Evolutionary conservation across 1,284 basidiomycete genomes (phyloP).

Genomic region (Pseudozyma sp.): DNA sequence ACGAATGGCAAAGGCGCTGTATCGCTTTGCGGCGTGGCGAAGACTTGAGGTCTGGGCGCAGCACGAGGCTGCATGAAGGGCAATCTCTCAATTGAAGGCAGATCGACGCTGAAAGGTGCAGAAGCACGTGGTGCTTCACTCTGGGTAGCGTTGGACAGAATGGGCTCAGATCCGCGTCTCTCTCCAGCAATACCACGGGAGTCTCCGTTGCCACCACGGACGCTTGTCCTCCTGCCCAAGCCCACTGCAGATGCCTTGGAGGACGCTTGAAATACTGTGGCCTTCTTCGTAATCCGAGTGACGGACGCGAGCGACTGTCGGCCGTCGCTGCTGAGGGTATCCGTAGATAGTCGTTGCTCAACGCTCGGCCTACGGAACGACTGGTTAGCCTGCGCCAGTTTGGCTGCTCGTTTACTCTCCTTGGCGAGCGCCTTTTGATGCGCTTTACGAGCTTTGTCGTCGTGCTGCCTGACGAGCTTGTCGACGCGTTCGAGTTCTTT

Average conservation of each 20-base stretch:
- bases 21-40: neutral
- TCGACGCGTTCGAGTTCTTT: constrained; percentile 50
- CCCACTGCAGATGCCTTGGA: constrained; percentile 10
- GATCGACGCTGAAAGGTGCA: constrained; percentile 18
- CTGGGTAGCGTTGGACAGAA: neutral
- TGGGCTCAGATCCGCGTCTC: constrained; percentile 19
- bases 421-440: constrained; percentile 32
- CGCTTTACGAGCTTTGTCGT: constrained; percentile 41
- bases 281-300: constrained; percentile 7
- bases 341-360: constrained; percentile 1
- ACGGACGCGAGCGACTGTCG: neutral
- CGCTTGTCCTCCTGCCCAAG: constrained; percentile 17
- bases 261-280: constrained; percentile 39
- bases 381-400: constrained; percentile 16
- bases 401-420: constrained; percentile 23
- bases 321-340: neutral
- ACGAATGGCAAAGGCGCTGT: neutral
- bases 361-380: neutral
- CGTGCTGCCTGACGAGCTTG: constrained; percentile 54
- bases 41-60: constrained; percentile 11
- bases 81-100: constrained; percentile 5
- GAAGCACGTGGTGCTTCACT: neutral
- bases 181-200: constrained; percentile 7
- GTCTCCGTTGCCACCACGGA: constrained; percentile 1
- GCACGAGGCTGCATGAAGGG: constrained; percentile 16